Percentiles rank a stretch among this genome's conserved stretches.
Conservation (phyloP, 2,329 filamentous ascomycete genomes). For the Pseudocercospora musae region DNA sequence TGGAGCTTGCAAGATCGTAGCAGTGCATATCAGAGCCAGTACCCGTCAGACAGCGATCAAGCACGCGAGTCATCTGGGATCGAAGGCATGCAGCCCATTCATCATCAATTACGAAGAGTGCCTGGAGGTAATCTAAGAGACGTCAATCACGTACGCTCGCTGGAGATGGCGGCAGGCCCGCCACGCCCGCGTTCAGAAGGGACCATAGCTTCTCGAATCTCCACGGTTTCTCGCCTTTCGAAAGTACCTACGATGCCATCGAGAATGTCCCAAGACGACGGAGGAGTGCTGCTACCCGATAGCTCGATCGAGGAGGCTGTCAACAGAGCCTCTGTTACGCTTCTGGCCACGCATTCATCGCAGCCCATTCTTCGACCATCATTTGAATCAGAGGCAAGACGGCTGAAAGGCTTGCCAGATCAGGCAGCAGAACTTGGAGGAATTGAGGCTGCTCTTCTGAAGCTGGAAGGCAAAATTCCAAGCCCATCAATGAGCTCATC, state of each 20-base stretch:
- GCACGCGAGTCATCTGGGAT: constrained; percentile 40
- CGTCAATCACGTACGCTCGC: constrained; percentile 46
- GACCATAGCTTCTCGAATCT: constrained; percentile 22
- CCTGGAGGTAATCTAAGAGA: constrained; percentile 50
- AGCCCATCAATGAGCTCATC: constrained; percentile 18
- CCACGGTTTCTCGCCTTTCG: background rate
- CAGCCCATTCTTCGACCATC: constrained; percentile 60
- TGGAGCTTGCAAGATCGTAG: constrained; percentile 19
- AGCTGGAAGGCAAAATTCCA: constrained; percentile 70
- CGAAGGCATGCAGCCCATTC: constrained; percentile 34
- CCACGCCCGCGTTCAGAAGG: constrained; percentile 44
- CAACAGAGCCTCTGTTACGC: constrained; percentile 34
- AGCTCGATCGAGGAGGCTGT: constrained; percentile 7
- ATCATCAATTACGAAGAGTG: constrained; percentile 43
- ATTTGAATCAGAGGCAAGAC: constrained; percentile 84
- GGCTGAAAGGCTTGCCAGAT: constrained; percentile 82
- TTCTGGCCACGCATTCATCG: constrained; percentile 53
- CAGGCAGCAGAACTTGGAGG: constrained; percentile 64
- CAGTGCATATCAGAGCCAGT: constrained; percentile 1
- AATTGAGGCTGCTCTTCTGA: constrained; percentile 86
- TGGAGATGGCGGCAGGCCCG: constrained; percentile 35
- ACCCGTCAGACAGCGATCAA: constrained; percentile 2
- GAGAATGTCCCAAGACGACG: constrained; percentile 17
- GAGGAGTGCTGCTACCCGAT: constrained; percentile 12
- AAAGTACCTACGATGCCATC: constrained; percentile 11